Base-by-base conservation (phyloP, 2,329 filamentous ascomycete genomes). In the Neoascochyta sp. region DNA sequence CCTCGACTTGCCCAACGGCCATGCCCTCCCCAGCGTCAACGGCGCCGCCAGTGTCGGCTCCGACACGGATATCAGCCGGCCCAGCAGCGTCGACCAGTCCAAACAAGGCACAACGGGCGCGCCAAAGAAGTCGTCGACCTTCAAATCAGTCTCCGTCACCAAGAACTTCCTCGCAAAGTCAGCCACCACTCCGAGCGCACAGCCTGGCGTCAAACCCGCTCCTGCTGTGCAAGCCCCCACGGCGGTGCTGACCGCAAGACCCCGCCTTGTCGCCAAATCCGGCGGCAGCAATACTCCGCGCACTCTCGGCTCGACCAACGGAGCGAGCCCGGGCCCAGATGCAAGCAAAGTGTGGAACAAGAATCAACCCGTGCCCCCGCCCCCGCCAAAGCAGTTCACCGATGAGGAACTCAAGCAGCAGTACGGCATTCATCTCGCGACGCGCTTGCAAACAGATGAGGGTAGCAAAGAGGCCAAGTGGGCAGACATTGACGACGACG, bases 401-500 rank as follows among this genome's bases (percentile, higher is more conserved):
- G 86, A 93, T 50, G 86, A 93, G 58, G 86, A 93, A 57, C 71
- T 93, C 17, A 76, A 79, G 53, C 83, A 87, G 59, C 85, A 87
- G 57, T 88, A 86, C 62, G 86, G 86, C 17, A 92, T 92, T 51
- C 86, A 92, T 57, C 76, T 93, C 65, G 84, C 86, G 34, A 86
- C 76, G 49, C 80, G 86, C 47, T 68, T 92, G 34, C 81, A 86
- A 43, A 75, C 83, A 27, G 84, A 90, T 45, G 84, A 88, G 55
- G 54, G 48, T 14, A 77, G 78, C 35, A 84, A 84, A 36, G 83
- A 88, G 50, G 79, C 81, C 17, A 90, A 89, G 58, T 93, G 86
- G 86, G 86, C 86, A 14, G 86, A 93, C 54, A 89, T 90, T 38
- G 86, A 92, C 39, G 86, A 92, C 35, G 86, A 92, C 43, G 84